Conservation (phyloP, 2,329 filamentous ascomycete genomes). For the Cercospora sp. region DNA sequence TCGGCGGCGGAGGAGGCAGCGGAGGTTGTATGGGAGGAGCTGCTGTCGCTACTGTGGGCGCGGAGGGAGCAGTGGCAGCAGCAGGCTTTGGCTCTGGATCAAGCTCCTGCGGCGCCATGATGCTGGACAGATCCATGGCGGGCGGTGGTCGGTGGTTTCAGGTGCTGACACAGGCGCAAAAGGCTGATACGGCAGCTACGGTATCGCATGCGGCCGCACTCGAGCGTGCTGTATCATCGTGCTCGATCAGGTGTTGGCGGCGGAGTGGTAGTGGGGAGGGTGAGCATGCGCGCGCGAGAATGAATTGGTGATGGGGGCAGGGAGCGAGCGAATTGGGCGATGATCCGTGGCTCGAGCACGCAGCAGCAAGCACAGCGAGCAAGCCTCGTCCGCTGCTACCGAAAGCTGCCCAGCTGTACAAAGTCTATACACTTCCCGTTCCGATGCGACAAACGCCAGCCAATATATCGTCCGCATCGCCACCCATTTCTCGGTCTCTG, state of each 20-base stretch:
- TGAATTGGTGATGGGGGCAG: background rate
- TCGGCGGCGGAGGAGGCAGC: slow-evolving; percentile 13
- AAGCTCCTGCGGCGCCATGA: slow-evolving; percentile 11
- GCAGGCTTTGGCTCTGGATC: slow-evolving; percentile 8
- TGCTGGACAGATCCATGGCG: slow-evolving; percentile 13
- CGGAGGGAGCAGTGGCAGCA: slow-evolving; percentile 1
- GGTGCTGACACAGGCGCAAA: slow-evolving; percentile 15
- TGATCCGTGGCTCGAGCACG: slow-evolving; percentile 4
- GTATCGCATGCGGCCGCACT: background rate
- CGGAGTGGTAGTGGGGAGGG: background rate
- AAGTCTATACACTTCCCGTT: slow-evolving; percentile 2
- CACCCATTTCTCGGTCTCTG: background rate
- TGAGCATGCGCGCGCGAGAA: background rate
- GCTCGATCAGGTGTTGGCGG: background rate
- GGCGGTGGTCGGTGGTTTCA: slow-evolving; percentile 11
- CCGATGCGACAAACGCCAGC: background rate
- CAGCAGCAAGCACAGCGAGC: background rate
- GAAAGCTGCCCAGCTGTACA: slow-evolving; percentile 1
- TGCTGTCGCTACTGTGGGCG: slow-evolving; percentile 4
- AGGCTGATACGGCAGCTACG: slow-evolving; percentile 1
- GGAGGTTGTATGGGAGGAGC: slow-evolving; percentile 18
- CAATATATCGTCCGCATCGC: background rate
- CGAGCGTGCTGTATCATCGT: slow-evolving; percentile 1
- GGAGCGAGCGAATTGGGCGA: background rate
- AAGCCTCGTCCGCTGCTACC: slow-evolving; percentile 6